phyloP scores from a whole-genome alignment of 2,329 filamentous ascomycete species.

The Aspergillus sp. region DNA sequence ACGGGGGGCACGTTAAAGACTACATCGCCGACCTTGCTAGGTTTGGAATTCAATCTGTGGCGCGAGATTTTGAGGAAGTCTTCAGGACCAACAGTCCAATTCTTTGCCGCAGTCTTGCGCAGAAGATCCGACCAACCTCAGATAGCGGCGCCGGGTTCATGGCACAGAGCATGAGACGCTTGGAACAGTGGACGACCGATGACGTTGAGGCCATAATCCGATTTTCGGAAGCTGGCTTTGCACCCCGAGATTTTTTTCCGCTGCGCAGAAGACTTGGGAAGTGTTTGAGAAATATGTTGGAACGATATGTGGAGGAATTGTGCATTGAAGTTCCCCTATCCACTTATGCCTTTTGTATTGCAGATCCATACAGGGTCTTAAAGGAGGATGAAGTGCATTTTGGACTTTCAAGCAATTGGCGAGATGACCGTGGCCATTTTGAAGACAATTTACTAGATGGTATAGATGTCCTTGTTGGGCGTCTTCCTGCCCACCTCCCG shows the following conservation, averaged over 20 bases:
- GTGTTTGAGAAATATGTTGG: constrained; percentile 42
- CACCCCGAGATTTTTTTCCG: constrained; percentile 41
- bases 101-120: constrained; percentile 37
- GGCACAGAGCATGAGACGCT: constrained; percentile 21
- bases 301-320: constrained; percentile 46
- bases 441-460: constrained; percentile 47
- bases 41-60: constrained; percentile 35
- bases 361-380: constrained; percentile 55
- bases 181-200: constrained; percentile 38
- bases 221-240: constrained; percentile 49
- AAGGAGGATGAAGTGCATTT: constrained; percentile 57
- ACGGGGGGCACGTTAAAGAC: constrained; percentile 48
- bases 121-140: constrained; percentile 29
- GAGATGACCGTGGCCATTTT: constrained; percentile 35
- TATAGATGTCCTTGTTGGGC: constrained; percentile 55
- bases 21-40: constrained; percentile 45
- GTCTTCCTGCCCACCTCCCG: constrained; percentile 56
- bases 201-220: constrained; percentile 37
- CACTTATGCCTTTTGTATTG: constrained; percentile 57
- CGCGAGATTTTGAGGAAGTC: constrained; percentile 38
- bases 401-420: constrained; percentile 51
- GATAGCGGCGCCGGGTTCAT: constrained; percentile 23
- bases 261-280: constrained; percentile 41
- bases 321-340: constrained; percentile 52
- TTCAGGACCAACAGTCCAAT: constrained; percentile 32